phyloP scores from a whole-genome alignment of 2,329 filamentous ascomycete genomes.

The Aspergillus latus region DNA sequence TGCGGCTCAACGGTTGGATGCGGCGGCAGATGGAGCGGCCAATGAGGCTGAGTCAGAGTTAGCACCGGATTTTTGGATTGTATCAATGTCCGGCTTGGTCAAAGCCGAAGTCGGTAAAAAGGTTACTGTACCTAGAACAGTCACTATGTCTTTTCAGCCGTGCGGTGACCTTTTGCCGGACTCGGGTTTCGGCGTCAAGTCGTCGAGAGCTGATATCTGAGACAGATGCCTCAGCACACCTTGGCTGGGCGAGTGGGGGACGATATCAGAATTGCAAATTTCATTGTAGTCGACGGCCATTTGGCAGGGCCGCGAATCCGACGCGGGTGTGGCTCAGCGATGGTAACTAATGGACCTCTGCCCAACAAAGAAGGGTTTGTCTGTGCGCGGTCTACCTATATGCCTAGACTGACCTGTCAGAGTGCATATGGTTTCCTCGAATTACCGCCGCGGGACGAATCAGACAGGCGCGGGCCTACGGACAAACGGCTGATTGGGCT shows the following conservation, averaged over 20 bases:
- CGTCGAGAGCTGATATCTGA: background rate
- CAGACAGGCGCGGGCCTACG: conserved; percentile 7
- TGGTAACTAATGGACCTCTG: background rate
- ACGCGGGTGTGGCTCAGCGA: conserved; percentile 5
- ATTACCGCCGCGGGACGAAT: conserved; percentile 11
- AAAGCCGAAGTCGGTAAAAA: background rate
- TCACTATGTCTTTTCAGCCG: background rate
- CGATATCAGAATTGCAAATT: background rate
- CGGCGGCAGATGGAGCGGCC: background rate
- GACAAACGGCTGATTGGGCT: conserved; percentile 9
- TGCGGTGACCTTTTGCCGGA: background rate
- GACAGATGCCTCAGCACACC: background rate
- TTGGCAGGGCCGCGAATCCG: conserved; percentile 9
- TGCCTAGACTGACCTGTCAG: background rate
- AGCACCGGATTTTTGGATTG: background rate
- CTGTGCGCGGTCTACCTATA: conserved; percentile 1
- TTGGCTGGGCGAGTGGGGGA: conserved; percentile 4
- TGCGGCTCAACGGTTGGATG: conserved; percentile 1
- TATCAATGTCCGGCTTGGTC: too few species aligned
- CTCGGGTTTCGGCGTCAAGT: background rate
- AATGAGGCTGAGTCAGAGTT: background rate
- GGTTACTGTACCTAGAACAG: background rate
- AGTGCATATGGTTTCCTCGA: conserved; percentile 1
- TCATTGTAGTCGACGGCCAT: conserved; percentile 1
- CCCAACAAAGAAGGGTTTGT: conserved; percentile 1